Evolutionary conservation across 176 grass and related monocot species (phyloP).

Genomic region (maize (Zea mays)): Zm-B73-REFERENCE-NAM-5.0 NC_050098.1:37366501-37367000

Average conservation of each 20-base stretch:
- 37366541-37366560: too few species aligned
- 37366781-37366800: not conserved
- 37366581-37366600: not conserved
- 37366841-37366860: not conserved
- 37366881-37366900: not conserved
- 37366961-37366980: constrained; percentile 48
- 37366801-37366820: too few species aligned
- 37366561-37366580: not conserved
- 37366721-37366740: not conserved
- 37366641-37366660: not conserved
- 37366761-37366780: not conserved
- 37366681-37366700: not conserved
- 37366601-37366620: not conserved
- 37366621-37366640: not conserved
- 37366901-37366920: not conserved
- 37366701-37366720: not conserved
- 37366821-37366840: not conserved
- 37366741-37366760: not conserved
- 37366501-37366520: too few species aligned
- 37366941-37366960: constrained; percentile 31
- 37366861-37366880: constrained; percentile 17
- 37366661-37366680: too few species aligned
- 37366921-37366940: constrained; percentile 22
- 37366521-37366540: too few species aligned
- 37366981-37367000: not conserved